Conservation (phyloP, 306 rosid species). For the Lathyrus tuberosus region DNA sequence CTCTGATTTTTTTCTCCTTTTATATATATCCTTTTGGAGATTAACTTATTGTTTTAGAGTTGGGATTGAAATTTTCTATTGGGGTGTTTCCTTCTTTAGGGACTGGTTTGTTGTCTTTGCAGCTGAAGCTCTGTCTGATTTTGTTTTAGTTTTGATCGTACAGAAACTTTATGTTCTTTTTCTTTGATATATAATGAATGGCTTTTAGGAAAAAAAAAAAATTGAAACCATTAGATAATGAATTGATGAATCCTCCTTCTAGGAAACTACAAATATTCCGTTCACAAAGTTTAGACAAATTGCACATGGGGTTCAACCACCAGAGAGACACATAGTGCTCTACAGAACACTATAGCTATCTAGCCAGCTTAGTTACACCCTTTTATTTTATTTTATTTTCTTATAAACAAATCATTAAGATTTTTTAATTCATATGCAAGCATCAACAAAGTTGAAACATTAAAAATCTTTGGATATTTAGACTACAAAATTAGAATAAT, state of each 20-base stretch:
- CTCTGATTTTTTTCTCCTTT: too few species aligned
- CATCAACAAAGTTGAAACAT: slow-evolving; percentile 31
- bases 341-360: slow-evolving; percentile 20
- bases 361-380: slow-evolving; percentile 22
- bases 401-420: slow-evolving; percentile 6
- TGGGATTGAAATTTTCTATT: too few species aligned
- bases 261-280: slow-evolving; percentile 26
- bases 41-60: too few species aligned
- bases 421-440: slow-evolving; percentile 12
- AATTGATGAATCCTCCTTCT: background rate
- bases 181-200: too few species aligned
- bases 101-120: too few species aligned
- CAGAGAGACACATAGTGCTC: slow-evolving; percentile 35
- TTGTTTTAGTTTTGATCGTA: too few species aligned
- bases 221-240: too few species aligned
- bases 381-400: background rate
- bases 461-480: slow-evolving; percentile 18
- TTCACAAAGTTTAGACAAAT: slow-evolving; percentile 31
- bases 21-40: too few species aligned
- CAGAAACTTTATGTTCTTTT: too few species aligned
- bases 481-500: slow-evolving; percentile 2
- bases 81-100: too few species aligned
- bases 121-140: too few species aligned
- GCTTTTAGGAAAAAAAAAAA: too few species aligned
- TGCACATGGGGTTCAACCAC: slow-evolving; percentile 44